These are phyloP conservation scores for Annulohypoxylon maeteangense DNA, from an alignment of 495 filamentous ascomycete species.

Conservation along the genomic window DNA sequence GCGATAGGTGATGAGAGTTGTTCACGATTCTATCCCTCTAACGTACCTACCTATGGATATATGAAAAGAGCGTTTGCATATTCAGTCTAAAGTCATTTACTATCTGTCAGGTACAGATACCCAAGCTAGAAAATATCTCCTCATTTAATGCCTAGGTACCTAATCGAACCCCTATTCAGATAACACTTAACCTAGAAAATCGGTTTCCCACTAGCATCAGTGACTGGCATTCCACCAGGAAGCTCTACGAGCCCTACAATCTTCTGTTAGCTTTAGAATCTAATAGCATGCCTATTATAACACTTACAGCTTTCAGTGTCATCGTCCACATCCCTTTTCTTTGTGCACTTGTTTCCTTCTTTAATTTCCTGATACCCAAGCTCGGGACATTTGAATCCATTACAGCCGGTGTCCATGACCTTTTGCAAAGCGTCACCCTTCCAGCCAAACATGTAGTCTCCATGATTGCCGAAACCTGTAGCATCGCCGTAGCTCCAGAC, in stretches of 20 bases:
- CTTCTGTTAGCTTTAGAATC: neutral
- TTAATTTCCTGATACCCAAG: slow-evolving; percentile 42
- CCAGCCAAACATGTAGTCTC: slow-evolving; percentile 48
- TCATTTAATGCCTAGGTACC: too few species aligned
- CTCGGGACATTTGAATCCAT: slow-evolving; percentile 38
- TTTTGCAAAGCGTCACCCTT: slow-evolving; percentile 45
- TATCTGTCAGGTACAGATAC: too few species aligned
- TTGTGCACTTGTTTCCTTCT: slow-evolving; percentile 47
- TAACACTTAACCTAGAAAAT: slow-evolving; percentile 30
- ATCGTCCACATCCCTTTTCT: slow-evolving; percentile 42
- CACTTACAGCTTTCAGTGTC: slow-evolving; percentile 49
- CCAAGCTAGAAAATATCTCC: too few species aligned
- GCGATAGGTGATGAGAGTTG: too few species aligned
- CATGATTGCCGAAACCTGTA: slow-evolving; percentile 39
- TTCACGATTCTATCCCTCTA: too few species aligned
- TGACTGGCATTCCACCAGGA: slow-evolving; percentile 44
- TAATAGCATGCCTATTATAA: neutral
- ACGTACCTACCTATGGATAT: too few species aligned
- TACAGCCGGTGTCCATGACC: slow-evolving; percentile 42
- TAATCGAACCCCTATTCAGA: too few species aligned
- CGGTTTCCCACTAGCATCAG: slow-evolving; percentile 25
- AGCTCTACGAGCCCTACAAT: slow-evolving; percentile 39
- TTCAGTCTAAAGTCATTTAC: too few species aligned
- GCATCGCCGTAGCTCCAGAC: slow-evolving; percentile 56
- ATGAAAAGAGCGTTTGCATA: too few species aligned